Base-by-base conservation (phyloP, 495 filamentous ascomycete genomes). In the Trichoderma asperelloides region DNA sequence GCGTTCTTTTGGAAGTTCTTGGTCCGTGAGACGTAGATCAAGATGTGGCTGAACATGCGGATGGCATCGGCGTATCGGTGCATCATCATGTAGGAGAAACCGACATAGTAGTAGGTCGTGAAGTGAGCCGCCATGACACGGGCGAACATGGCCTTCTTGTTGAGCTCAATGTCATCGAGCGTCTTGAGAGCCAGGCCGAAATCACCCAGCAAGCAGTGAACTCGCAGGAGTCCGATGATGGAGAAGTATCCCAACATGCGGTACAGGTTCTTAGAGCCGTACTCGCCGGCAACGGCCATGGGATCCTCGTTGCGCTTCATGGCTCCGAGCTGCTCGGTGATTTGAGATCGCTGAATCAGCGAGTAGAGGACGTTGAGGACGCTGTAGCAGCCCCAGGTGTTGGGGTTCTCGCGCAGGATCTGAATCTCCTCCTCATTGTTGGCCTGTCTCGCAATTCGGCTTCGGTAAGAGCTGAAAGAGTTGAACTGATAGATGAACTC, bases 31-130 rank as follows among this genome's bases (percentile, higher is more conserved):
- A 98, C 96, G 82, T 98, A 98, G 80, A 98, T 90, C 76, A 98
- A 86, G 79, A 98, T 98, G 84, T 98, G 95, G 83, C 90, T 93
- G 88, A 98, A 98, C 88, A 96, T 94, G 84, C 94, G 92, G 80
- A 98, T 97, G 77, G 95, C 95, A 76, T 98, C 95, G 79, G 91
- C 92, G 75, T 98, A 98, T 75, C 95, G 91, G 78, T 94, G 92
- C 91, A 97, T 93, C 95, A 98, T 98, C 95, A 98, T 98, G 87
- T 98, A 98, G 71, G 91, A 96, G 87, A 98, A 98, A 66, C 95
- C 95, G 70, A 98, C 94, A 77, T 98, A 98, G 87, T 98, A 98
- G 86, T 98, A 98, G 68, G 95, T 98, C 64, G 94, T 97, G 84
- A 98, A 98, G 81, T 98, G 96, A 66, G 95, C 95, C 64, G 95